A percentile compares a stretch with the other conserved stretches of the same genome.
These are phyloP conservation scores for Ophiostoma australiae DNA, from an alignment of 2,329 filamentous ascomycete species.

Conservation along the genomic window DNA sequence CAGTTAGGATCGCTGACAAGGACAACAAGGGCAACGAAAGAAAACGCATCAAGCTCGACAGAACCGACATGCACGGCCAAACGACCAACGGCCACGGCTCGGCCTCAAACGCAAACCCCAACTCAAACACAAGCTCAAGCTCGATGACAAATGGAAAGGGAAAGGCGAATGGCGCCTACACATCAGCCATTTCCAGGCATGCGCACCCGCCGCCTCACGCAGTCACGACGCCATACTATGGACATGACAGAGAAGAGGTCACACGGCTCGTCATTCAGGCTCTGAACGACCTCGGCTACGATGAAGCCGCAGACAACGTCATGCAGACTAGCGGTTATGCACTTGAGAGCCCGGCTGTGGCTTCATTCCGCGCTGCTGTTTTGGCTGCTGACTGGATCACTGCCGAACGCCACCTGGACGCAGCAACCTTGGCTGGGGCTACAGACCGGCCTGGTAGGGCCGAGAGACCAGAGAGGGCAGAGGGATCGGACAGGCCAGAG, in stretches of 20 bases:
- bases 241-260: conserved; percentile 87
- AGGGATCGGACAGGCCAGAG: background rate
- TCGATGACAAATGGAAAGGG: conserved; percentile 32
- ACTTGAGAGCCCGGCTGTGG: conserved; percentile 78
- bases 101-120: background rate
- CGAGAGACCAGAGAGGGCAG: background rate
- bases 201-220: background rate
- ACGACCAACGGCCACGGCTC: background rate
- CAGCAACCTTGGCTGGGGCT: background rate
- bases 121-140: background rate
- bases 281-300: conserved; percentile 81
- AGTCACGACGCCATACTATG: conserved; percentile 57
- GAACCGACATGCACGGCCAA: background rate
- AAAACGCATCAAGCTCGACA: conserved; percentile 12
- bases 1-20: background rate
- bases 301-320: conserved; percentile 67
- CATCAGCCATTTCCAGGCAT: background rate
- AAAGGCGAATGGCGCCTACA: background rate
- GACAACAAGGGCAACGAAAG: conserved; percentile 6
- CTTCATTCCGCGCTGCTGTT: conserved; percentile 78
- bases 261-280: conserved; percentile 90
- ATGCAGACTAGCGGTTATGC: conserved; percentile 79
- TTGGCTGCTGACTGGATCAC: conserved; percentile 74
- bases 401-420: conserved; percentile 64
- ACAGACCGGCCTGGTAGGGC: background rate